Evolutionary conservation across 345 rosid genomes (phyloP).

Genomic region (Brassica incana): DNA sequence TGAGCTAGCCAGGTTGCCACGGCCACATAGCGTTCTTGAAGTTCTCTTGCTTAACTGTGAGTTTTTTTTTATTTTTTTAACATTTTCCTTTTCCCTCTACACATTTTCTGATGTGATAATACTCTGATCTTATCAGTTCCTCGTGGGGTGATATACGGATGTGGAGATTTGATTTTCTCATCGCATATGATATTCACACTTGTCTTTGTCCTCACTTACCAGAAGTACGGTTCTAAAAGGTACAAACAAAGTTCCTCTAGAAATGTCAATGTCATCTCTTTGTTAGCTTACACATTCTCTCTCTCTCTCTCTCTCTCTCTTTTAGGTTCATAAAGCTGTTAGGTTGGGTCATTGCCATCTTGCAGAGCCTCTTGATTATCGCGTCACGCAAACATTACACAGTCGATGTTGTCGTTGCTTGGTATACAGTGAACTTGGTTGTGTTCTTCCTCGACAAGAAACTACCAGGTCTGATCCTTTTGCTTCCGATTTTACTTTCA

Average conservation of each 20-base stretch:
- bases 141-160: conserved; percentile 82
- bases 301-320: not conserved
- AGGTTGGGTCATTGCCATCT: conserved; percentile 78
- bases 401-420: conserved; percentile 92
- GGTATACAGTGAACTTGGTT: conserved; percentile 96
- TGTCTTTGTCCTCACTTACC: conserved; percentile 88
- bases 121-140: conserved; percentile 64
- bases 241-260: conserved; percentile 36
- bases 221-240: conserved; percentile 90
- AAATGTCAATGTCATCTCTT: not conserved
- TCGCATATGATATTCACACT: conserved; percentile 97
- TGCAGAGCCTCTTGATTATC: conserved; percentile 83
- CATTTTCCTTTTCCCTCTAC: not conserved
- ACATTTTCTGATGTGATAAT: not conserved
- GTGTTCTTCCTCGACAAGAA: conserved; percentile 92
- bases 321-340: conserved; percentile 74
- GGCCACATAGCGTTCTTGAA: conserved; percentile 61
- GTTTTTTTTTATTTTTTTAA: conserved; percentile 26
- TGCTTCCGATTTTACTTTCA: not conserved
- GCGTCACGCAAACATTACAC: conserved; percentile 99
- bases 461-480: conserved; percentile 69
- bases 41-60: conserved; percentile 74
- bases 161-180: conserved; percentile 97
- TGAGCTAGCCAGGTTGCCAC: conserved; percentile 82
- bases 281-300: not conserved